Conservation (phyloP, 1,284 basidiomycete species). For the Marasmius tenuissimus region DNA sequence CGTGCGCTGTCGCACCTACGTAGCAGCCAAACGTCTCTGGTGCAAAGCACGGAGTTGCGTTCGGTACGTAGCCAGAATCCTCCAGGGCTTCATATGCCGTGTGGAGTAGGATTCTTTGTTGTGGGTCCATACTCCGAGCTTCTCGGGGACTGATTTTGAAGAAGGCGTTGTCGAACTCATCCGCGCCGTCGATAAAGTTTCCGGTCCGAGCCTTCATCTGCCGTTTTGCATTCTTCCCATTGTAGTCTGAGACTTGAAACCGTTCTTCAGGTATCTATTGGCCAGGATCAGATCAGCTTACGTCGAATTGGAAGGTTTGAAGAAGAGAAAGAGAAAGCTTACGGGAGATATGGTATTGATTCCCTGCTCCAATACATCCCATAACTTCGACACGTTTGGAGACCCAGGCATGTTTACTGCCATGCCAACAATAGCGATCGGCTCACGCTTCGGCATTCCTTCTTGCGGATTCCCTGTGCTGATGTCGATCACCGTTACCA, state of each 20-base stretch:
- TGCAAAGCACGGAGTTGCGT: slow-evolving; percentile 47
- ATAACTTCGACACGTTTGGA: slow-evolving; percentile 43
- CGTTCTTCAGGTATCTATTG: slow-evolving; percentile 57
- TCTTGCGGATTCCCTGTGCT: not conserved
- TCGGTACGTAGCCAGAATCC: slow-evolving; percentile 64
- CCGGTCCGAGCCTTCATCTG: slow-evolving; percentile 53
- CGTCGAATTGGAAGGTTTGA: not conserved
- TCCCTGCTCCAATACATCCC: slow-evolving; percentile 58
- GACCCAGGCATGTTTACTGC: slow-evolving; percentile 65
- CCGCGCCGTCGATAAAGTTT: slow-evolving; percentile 59
- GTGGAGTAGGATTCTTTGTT: slow-evolving; percentile 66
- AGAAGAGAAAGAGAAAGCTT: slow-evolving; percentile 7
- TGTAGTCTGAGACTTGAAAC: slow-evolving; percentile 48
- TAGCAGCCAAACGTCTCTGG: slow-evolving; percentile 61
- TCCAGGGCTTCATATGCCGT: slow-evolving; percentile 68
- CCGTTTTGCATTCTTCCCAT: slow-evolving; percentile 28
- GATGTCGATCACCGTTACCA: slow-evolving; percentile 8
- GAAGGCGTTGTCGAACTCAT: slow-evolving; percentile 66
- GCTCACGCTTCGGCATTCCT: slow-evolving; percentile 38
- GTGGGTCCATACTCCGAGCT: slow-evolving; percentile 72
- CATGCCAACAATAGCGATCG: slow-evolving; percentile 73
- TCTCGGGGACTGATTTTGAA: slow-evolving; percentile 74
- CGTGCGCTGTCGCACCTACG: slow-evolving; percentile 65
- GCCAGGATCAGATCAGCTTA: not conserved
- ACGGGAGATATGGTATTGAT: slow-evolving; percentile 61